Evolutionary conservation across 345 rosid species (phyloP).

Genomic region (Linum tenue): DNA sequence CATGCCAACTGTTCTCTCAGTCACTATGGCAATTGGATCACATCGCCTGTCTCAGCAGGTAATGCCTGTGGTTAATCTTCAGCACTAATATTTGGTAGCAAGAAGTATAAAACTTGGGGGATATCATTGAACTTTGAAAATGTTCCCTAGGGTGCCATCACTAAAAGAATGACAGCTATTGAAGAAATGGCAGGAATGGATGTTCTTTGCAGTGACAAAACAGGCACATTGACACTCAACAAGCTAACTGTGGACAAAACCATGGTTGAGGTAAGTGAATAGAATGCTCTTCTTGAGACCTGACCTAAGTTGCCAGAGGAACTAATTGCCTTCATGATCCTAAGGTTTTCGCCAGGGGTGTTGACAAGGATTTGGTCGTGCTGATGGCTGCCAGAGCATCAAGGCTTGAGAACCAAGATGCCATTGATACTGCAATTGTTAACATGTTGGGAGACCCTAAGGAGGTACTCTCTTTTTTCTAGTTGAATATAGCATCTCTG

Average conservation of each 20-base stretch:
- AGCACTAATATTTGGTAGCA: too few relatives aligned
- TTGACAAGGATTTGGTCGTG: conserved; percentile 28
- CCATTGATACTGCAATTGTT: conserved; percentile 31
- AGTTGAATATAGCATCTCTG: too few relatives aligned
- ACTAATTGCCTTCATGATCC: background rate
- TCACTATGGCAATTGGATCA: conserved; percentile 39
- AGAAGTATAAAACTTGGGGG: too few relatives aligned
- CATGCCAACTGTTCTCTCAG: conserved; percentile 62
- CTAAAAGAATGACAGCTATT: conserved; percentile 40
- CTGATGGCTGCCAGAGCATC: conserved; percentile 37
- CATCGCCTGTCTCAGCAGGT: conserved; percentile 25
- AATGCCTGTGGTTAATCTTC: too few relatives aligned
- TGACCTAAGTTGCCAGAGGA: background rate
- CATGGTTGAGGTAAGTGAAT: conserved; percentile 24
- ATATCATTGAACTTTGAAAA: too few relatives aligned
- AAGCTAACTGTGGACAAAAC: conserved; percentile 37
- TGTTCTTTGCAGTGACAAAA: conserved; percentile 38
- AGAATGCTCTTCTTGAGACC: background rate
- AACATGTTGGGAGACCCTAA: conserved; percentile 29
- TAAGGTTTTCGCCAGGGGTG: conserved; percentile 28
- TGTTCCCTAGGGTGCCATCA: conserved; percentile 26
- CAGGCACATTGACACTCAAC: conserved; percentile 33
- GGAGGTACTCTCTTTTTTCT: conserved; percentile 8
- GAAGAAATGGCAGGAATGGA: conserved; percentile 47
- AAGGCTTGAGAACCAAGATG: conserved; percentile 35